A percentile compares a stretch with the other conserved stretches of the same genome.
Evolutionary conservation across 106 monocot species (phyloP).

Genomic region (Gastrodia elata): DNA sequence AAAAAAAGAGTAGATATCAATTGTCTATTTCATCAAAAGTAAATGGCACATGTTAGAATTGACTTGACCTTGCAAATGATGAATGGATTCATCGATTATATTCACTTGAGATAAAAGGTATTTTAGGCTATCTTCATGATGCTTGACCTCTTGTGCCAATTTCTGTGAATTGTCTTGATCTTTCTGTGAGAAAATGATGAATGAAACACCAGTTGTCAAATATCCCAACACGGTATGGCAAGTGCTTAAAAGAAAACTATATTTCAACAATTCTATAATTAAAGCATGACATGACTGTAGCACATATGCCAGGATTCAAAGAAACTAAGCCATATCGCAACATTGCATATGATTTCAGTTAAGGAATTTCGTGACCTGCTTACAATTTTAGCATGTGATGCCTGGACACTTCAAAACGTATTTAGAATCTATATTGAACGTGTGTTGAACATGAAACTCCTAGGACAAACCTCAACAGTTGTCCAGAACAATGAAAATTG

Average conservation of each 20-base stretch:
- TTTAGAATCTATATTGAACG: too few relatives aligned
- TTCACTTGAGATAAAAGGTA: slow-evolving; percentile 41
- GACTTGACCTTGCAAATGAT: slow-evolving; percentile 32
- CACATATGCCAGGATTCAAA: not conserved
- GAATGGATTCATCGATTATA: slow-evolving; percentile 33
- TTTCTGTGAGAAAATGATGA: slow-evolving; percentile 29
- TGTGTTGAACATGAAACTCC: too few relatives aligned
- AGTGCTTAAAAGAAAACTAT: not conserved
- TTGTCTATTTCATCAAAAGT: not conserved
- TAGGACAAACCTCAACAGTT: too few relatives aligned
- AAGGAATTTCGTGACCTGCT: too few relatives aligned
- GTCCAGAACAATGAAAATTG: too few relatives aligned
- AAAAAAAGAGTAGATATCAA: not conserved
- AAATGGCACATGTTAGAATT: not conserved
- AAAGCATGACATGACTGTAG: not conserved
- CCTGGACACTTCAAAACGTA: too few relatives aligned
- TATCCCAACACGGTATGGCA: not conserved
- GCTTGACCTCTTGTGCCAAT: slow-evolving; percentile 54
- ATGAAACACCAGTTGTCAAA: not conserved
- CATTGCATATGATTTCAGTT: not conserved
- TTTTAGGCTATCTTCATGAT: slow-evolving; percentile 60
- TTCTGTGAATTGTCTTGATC: slow-evolving; percentile 49
- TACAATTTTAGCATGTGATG: too few relatives aligned
- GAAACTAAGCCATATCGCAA: not conserved
- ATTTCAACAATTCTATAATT: not conserved